phyloP scores from a whole-genome alignment of 108 stramenopile genomes.

The Cylindrotheca fusiformis region DNA sequence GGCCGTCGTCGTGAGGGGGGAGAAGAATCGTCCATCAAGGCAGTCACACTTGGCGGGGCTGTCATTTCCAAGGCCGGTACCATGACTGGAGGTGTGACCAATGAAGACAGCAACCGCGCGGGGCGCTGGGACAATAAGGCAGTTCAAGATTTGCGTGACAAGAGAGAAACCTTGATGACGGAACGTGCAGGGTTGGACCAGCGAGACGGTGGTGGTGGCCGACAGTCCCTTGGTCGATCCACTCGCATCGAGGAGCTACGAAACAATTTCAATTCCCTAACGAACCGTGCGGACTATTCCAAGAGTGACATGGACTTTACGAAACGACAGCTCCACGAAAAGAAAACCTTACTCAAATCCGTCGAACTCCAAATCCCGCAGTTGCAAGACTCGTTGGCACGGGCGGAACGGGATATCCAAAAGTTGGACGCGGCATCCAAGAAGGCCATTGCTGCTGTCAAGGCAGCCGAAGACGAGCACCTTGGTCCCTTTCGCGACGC shows the following conservation, averaged over 20 bases:
- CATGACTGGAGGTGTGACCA: constrained; percentile 94
- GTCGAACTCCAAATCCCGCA: constrained; percentile 47
- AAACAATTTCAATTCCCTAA: constrained; percentile 63
- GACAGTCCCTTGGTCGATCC: constrained; percentile 31
- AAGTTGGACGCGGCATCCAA: constrained; percentile 43
- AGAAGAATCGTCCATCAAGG: constrained; percentile 76
- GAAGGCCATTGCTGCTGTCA: constrained; percentile 45
- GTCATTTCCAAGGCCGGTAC: constrained; percentile 96
- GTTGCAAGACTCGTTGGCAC: constrained; percentile 39
- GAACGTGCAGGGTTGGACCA: constrained; percentile 69
- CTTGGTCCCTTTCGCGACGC: constrained; percentile 73
- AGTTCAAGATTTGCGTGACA: constrained; percentile 56
- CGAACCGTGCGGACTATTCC: constrained; percentile 69
- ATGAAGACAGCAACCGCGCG: constrained; percentile 63
- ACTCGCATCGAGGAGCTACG: constrained; percentile 70
- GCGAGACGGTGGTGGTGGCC: constrained; percentile 38
- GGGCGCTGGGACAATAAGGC: constrained; percentile 79
- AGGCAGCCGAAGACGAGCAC: constrained; percentile 77
- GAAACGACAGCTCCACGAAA: constrained; percentile 68
- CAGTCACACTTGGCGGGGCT: constrained; percentile 91
- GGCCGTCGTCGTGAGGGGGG: constrained; percentile 19
- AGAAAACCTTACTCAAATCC: constrained; percentile 53
- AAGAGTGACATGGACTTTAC: constrained; percentile 79
- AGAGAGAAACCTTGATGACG: constrained; percentile 71
- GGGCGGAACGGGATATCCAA: constrained; percentile 48